Conservation (phyloP, 2,329 filamentous ascomycete species). For the Chaetomium olivaceum region DNA sequence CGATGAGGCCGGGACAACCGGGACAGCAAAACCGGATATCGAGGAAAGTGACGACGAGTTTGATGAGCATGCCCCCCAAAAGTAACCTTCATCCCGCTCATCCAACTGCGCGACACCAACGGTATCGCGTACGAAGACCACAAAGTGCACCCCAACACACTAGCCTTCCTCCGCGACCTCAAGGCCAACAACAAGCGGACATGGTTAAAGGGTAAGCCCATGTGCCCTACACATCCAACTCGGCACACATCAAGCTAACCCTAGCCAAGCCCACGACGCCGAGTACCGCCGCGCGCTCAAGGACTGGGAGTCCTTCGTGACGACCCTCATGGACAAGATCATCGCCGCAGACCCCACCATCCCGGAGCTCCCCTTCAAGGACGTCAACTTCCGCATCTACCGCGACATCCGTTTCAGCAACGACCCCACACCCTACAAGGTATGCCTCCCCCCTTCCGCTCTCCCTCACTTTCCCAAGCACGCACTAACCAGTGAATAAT, state of each 20-base stretch:
- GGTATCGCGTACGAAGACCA: constrained; percentile 53
- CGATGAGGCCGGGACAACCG: constrained; percentile 7
- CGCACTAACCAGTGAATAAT: no score
- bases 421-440: constrained; percentile 86
- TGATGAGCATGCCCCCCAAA: constrained; percentile 41
- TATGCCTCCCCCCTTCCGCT: constrained; percentile 38
- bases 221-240: neutral
- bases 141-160: constrained; percentile 57
- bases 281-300: constrained; percentile 77
- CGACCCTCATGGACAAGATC: constrained; percentile 68
- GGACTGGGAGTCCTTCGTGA: constrained; percentile 80
- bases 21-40: constrained; percentile 26
- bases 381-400: constrained; percentile 85
- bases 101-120: constrained; percentile 44
- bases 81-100: constrained; percentile 46
- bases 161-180: constrained; percentile 59
- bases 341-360: constrained; percentile 75
- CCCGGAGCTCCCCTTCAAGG: constrained; percentile 82
- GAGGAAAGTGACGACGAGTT: constrained; percentile 28
- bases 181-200: constrained; percentile 59
- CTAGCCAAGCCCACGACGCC: constrained; percentile 66
- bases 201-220: constrained; percentile 58
- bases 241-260: neutral
- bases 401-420: constrained; percentile 82
- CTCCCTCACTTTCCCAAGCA: no score